Conservation (phyloP, 192 early-diverging fungal genomes). For the Backusella circina region DNA sequence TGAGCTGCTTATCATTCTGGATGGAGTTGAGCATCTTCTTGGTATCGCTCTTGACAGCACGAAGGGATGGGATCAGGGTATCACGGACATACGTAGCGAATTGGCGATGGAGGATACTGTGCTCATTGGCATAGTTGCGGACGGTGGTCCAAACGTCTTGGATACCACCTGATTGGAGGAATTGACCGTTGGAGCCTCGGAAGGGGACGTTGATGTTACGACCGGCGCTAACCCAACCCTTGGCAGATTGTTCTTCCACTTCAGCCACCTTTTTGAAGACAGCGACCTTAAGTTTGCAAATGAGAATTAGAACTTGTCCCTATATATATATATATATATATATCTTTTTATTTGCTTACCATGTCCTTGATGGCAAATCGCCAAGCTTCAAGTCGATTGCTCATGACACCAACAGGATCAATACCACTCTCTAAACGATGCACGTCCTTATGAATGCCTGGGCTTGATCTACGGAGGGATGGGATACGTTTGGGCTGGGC, state of each 20-base stretch:
- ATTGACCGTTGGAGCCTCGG: constrained; percentile 1
- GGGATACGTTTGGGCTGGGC: not conserved
- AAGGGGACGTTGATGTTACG: constrained; percentile 14
- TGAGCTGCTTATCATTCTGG: constrained; percentile 12
- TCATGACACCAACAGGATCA: constrained; percentile 18
- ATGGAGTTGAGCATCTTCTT: constrained; percentile 16
- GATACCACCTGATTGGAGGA: constrained; percentile 22
- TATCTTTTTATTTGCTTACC: constrained; percentile 16
- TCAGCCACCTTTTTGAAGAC: constrained; percentile 24
- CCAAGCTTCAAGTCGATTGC: constrained; percentile 22
- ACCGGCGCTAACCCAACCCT: constrained; percentile 16
- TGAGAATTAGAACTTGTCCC: too few relatives aligned
- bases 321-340: too few relatives aligned
- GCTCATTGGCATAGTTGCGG: constrained; percentile 17
- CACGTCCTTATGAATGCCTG: constrained; percentile 13
- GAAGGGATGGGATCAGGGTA: constrained; percentile 12
- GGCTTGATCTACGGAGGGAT: not conserved
- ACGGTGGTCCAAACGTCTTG: constrained; percentile 25
- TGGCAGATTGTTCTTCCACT: not conserved
- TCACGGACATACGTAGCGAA: constrained; percentile 12
- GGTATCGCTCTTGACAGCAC: constrained; percentile 18
- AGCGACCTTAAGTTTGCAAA: too few relatives aligned
- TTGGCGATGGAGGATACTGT: constrained; percentile 16
- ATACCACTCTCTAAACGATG: constrained; percentile 24
- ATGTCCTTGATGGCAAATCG: constrained; percentile 19